Evolutionary conservation across 768 basidiomycete species (phyloP), one percentile per base, ranked within the genome.

Genomic region (Xanthoconium purpureum): DNA sequence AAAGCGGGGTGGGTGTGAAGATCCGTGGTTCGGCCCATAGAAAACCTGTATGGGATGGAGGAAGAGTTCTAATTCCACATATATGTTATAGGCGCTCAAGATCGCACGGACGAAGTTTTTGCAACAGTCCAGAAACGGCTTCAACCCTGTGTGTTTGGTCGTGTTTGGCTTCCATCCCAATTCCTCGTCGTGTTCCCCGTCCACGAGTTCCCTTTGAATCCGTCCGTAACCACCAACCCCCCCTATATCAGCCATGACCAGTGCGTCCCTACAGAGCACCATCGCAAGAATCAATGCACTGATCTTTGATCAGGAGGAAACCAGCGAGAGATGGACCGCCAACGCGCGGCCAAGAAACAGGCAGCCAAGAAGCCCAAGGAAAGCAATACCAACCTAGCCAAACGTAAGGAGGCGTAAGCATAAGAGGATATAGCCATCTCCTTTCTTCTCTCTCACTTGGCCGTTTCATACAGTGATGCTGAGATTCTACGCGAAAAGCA

Each of bases 321-420:
- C 68, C 89, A 91, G 71, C 82, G 90, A 50, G 90, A 92, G 8
- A 78, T 74, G 71, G 90, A 87, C 71, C 88, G 90, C 61, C 72
- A 74, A 20, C 85, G 83, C 68, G 84, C 87, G 14, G 83, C 84
- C 75, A 92, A 92, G 77, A 91, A 89, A 73, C 71, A 75, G 14
- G 79, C 79, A 1, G 73, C 60, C 14, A 73, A 72, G 18, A 88
- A 88, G 73, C 70, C 83, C 38, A 91, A 90, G 73, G 88, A 90
- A 71, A 88, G 86, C 63, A 83, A 80, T 12, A 58, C 76, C 1
- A 74, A 47, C 46, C 77, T 91, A 37, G 80, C 82, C 48, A 85
- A 88, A 72, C 82, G 89, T 64, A 87, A 85, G 73, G 89, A 91
- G 75, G 77, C 75, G 89, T 91, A 75, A 73, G 88, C 82, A 66